Evolutionary conservation across 495 filamentous ascomycete genomes (phyloP), one percentile per base, ranked within the genome.

Genomic region (Niebla homalea): DNA sequence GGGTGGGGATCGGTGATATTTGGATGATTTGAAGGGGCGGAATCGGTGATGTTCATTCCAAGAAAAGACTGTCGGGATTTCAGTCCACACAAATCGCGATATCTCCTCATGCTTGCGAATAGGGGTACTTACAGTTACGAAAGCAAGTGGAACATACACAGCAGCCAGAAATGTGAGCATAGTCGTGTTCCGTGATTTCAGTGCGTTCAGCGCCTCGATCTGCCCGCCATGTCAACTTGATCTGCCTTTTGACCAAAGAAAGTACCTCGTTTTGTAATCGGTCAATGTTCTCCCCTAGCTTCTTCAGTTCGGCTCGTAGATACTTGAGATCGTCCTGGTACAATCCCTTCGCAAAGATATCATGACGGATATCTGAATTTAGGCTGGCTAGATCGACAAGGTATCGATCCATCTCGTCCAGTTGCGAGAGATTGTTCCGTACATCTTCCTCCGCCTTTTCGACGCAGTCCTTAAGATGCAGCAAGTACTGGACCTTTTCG

Each of bases 81-180:
- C 5, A 42, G 18, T 16, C 29, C 10, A 32, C 4, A 4, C 40
- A 36, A 4, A 19, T 12, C 23, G 26, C 29, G 6, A 37, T 12
- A 19, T 14, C n/a, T 4, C 22, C 29, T 8, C 7, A 21, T 38
- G 1, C 3, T 3, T 11, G 5, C 12, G 36, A 8, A 40, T 22
- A 5, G 12, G 2, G 15, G 14, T 12, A 36, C 47, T 50, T 44
- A 55, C 53, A 20, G 53, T 55, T 5, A 55, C 48, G 36, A 55
- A 55, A 2, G 53, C 53, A 10, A 55, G 36, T 2, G 53, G 53
- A 23, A 51, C 48, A 25, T 51, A 55, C 12, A 50, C 25, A 16
- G 53, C 53, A 1, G 40, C 53, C 37, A 55, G 23, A 16, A 51
- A 42, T 10, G 48, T 51, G 18, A 55, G 16, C 43, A 51, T 40